Percentiles rank a stretch among this genome's conserved stretches.
phyloP scores from a whole-genome alignment of 106 monocot genomes.

The Acorus gramineus region DNA sequence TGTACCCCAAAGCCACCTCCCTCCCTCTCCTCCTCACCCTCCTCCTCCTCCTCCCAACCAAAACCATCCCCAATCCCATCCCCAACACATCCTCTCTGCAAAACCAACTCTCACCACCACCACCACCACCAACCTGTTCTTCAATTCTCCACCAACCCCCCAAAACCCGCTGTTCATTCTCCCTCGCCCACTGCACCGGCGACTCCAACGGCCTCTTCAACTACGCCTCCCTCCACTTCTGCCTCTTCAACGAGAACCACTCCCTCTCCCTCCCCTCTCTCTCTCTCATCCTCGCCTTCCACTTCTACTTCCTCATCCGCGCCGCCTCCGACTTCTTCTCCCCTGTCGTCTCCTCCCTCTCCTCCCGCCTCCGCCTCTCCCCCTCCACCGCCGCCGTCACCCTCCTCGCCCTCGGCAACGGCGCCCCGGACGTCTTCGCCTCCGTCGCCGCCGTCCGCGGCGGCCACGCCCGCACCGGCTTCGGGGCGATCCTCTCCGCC shows the following conservation, averaged over 20 bases:
- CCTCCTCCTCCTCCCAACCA: constrained; percentile 5
- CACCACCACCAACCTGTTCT: constrained; percentile 9
- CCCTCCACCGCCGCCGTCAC: constrained; percentile 83
- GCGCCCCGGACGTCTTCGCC: constrained; percentile 81
- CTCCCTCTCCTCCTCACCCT: constrained; percentile 9
- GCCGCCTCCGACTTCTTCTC: constrained; percentile 48
- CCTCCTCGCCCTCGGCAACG: constrained; percentile 93
- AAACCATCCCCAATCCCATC: neutral
- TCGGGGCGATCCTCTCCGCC: constrained; percentile 86
- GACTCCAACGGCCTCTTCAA: constrained; percentile 29
- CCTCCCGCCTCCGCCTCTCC: constrained; percentile 51
- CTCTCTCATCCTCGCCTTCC: constrained; percentile 42
- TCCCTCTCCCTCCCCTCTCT: constrained; percentile 38
- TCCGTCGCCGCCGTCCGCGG: constrained; percentile 65
- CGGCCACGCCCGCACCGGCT: constrained; percentile 54
- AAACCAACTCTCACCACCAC: neutral
- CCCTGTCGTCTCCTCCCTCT: constrained; percentile 49
- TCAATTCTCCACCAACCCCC: constrained; percentile 12
- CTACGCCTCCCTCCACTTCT: constrained; percentile 40
- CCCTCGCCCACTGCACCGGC: constrained; percentile 13
- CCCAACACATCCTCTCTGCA: neutral
- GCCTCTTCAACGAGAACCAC: constrained; percentile 10
- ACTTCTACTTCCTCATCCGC: constrained; percentile 45
- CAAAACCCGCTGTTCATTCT: constrained; percentile 9
- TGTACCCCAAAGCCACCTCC: constrained; percentile 2